phyloP scores from a whole-genome alignment of 2,329 filamentous ascomycete species.

The Aureobasidium subglaciale region DNA sequence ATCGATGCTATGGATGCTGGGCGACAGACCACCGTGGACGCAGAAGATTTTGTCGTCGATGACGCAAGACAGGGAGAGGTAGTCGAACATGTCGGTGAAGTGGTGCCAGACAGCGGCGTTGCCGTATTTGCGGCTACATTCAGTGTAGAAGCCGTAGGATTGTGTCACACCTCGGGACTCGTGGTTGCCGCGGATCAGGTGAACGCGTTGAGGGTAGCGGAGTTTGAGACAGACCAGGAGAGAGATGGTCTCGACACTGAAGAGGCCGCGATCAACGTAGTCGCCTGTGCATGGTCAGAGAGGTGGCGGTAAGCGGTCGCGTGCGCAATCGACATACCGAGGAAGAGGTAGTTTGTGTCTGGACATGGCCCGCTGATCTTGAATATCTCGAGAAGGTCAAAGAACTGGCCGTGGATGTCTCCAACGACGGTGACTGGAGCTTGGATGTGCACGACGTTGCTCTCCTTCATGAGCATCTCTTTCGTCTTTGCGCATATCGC shows the following conservation, averaged over 20 bases:
- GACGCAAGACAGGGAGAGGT: constrained; percentile 89
- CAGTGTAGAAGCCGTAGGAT: constrained; percentile 98
- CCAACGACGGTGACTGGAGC: constrained; percentile 96
- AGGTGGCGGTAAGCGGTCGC: neutral
- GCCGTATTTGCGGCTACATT: constrained; percentile 95
- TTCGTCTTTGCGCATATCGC: constrained; percentile 99
- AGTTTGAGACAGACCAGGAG: constrained; percentile 95
- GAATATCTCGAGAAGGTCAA: constrained; percentile 98
- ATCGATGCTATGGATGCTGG: constrained; percentile 91
- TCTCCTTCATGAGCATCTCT: constrained; percentile 98
- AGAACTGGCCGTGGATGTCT: constrained; percentile 98
- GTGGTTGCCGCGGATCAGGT: constrained; percentile 74
- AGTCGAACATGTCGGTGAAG: constrained; percentile 99
- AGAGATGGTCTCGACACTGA: constrained; percentile 97
- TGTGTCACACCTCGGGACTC: constrained; percentile 96
- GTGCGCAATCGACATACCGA: constrained; percentile 52
- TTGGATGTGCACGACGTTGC: constrained; percentile 95
- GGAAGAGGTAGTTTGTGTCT: constrained; percentile 96
- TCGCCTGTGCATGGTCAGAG: constrained; percentile 55
- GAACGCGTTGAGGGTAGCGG: constrained; percentile 90
- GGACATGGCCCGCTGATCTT: constrained; percentile 96
- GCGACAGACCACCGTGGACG: constrained; percentile 72
- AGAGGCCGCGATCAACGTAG: constrained; percentile 92
- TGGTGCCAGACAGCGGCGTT: constrained; percentile 99
- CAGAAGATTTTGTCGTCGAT: constrained; percentile 99